Percentiles rank a stretch among this genome's conserved stretches.
phyloP scores from a whole-genome alignment of 2,329 filamentous ascomycete genomes.

The Didymella pinodella region DNA sequence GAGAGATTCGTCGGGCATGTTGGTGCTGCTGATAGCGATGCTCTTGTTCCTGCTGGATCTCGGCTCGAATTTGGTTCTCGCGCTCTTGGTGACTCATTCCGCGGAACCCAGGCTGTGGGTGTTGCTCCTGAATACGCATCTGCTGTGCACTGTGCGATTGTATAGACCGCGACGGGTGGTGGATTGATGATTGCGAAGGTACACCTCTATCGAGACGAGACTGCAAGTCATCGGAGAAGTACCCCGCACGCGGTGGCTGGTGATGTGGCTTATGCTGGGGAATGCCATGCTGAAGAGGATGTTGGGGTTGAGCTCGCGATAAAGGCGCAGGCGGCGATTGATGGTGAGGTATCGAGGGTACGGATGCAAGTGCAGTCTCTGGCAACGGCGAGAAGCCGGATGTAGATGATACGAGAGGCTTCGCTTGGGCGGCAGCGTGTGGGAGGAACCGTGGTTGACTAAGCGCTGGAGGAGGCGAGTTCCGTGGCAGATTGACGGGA shows the following conservation, averaged over 20 bases:
- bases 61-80: slow-evolving; percentile 33
- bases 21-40: slow-evolving; percentile 40
- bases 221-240: slow-evolving; percentile 47
- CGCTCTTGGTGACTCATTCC: slow-evolving; percentile 39
- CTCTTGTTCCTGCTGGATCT: slow-evolving; percentile 45
- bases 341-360: slow-evolving; percentile 40
- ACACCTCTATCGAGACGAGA: slow-evolving; percentile 41
- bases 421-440: slow-evolving; percentile 43
- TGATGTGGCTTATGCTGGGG: slow-evolving; percentile 42
- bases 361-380: slow-evolving; percentile 39
- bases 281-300: slow-evolving; percentile 38
- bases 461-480: slow-evolving; percentile 47
- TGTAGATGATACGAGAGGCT: slow-evolving; percentile 36
- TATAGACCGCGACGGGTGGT: slow-evolving; percentile 32
- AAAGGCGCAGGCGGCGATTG: slow-evolving; percentile 42
- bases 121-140: slow-evolving; percentile 39
- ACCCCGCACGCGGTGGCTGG: slow-evolving; percentile 45
- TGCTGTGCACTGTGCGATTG: slow-evolving; percentile 41
- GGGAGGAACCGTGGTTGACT: slow-evolving; percentile 43
- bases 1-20: slow-evolving; percentile 44
- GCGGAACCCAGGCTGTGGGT: slow-evolving; percentile 38
- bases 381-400: slow-evolving; percentile 31
- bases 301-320: slow-evolving; percentile 36
- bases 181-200: slow-evolving; percentile 38
- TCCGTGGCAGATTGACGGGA: slow-evolving; percentile 44